Evolutionary conservation across 139 green algal genomes (phyloP), one percentile per base, ranked within the genome.

Genomic region (Spirogloea muscicola): DNA sequence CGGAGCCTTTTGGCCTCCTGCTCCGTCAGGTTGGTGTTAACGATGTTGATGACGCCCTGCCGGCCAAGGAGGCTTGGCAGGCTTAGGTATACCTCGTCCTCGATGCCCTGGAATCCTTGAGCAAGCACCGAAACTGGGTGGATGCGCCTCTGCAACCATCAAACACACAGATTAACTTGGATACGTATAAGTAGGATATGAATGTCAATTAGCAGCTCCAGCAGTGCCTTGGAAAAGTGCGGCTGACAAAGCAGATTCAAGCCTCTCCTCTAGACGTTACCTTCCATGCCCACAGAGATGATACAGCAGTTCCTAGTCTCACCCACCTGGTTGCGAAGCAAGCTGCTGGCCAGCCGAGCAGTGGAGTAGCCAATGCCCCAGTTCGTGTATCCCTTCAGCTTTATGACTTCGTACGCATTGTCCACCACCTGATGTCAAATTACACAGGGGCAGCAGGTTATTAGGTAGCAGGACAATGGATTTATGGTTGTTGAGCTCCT

Each of bases 281-380:
- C 10, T 64, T 31, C 21, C 21, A 55, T 55, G 21, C 21, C 21
- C 21, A 21, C 46, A 21, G 46, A 55, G 46, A 55, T 31, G 21
- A 55, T 31, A 55, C 46, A 31, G 21, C 21, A 55, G 21, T 55
- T 21, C 21, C 21, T 55, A 55, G 46, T 55, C 21, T 55, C 21
- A 55, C 21, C 21, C 21, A 64, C 55, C 65, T 73, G 6, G 49
- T 74, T 74, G 48, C 49, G 48, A 16, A 74, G 39, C 21, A 74
- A 39, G 49, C 16, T 74, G 49, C 34, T 42, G 34, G 25, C 49
- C 7, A 74, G 52, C n/a, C 7, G 16, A 21, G 65, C 48, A 46
- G 73, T 49, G 16, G 49, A 73, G 65, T 74, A 74, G 49, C 65
- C 65, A 36, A 74, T 74, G 48, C 49, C 65, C 65, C 65, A 74